phyloP scores from a whole-genome alignment of 371 early-diverging fungal genomes.

The Mucor velutinosus region DNA sequence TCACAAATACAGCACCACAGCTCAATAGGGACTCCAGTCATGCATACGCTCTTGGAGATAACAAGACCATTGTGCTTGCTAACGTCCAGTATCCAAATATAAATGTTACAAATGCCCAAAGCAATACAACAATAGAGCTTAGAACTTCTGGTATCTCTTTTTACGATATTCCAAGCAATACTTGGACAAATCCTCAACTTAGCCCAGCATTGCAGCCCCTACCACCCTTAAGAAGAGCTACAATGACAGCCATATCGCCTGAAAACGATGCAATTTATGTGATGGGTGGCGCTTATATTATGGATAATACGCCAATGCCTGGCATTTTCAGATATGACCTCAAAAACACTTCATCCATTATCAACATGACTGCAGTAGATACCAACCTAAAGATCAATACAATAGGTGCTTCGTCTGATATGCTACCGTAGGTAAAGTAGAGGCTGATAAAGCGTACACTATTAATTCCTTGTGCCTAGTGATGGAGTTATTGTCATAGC shows the following conservation, averaged over 20 bases:
- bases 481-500: background rate
- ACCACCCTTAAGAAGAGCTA: background rate
- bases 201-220: background rate
- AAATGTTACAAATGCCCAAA: background rate
- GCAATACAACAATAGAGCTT: background rate
- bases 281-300: background rate
- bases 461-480: background rate
- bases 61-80: background rate
- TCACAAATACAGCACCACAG: background rate
- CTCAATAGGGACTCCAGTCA: background rate
- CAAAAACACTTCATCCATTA: background rate
- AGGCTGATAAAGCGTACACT: too few species aligned
- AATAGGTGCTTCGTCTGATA: background rate
- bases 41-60: background rate
- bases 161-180: background rate
- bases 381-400: background rate
- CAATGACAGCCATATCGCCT: background rate
- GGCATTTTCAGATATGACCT: background rate
- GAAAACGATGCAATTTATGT: conserved; percentile 1
- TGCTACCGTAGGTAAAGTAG: conserved; percentile 1
- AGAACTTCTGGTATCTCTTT: background rate
- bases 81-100: background rate
- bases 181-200: background rate
- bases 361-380: background rate
- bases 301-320: background rate